Evolutionary conservation across 1,139 yeast species (phyloP), one percentile per base, ranked within the genome.

Genomic region (Diutina siamensis): DNA sequence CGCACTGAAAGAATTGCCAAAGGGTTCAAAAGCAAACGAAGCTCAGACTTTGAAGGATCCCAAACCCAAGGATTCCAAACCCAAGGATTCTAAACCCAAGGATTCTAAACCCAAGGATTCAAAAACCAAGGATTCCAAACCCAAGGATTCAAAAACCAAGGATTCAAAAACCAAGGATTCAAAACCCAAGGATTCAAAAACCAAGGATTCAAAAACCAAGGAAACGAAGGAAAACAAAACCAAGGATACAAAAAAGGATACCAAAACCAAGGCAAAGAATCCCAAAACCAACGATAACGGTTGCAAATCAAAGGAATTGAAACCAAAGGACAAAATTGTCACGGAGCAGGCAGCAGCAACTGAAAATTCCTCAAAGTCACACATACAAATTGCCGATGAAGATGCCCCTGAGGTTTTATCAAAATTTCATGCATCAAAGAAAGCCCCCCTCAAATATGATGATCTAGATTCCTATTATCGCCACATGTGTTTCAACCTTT

Each of bases 401-500:
- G 36, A 18, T 15, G 12, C 36, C 36, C 36, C 36, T 5, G 20
- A 34, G 21, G 36, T 17, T 5, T 20, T 66, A 20, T 47, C 48
- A 12, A 56, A 56, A 35, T 64, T 63, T 46, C 53, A 49, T 19
- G 67, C 71, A 5, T 55, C 71, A 0, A 44, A 56, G 3, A 55
- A 55, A 35, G 75, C 80, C 5, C 67, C 66, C 48, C 60, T 78
- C 35, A 60, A 67, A 1, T 80, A 75, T 52, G 73, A 73, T 15
- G 61, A 71, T 28, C 54, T 80, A 53, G 61, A 65, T 5, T 65
- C 70, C n/a, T 81, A 82, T 55, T 75, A 71, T 54, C 63, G 72
- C 51, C 80, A 78, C 53, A 73, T 80, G 65, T 72, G 83, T 49
- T 74, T 72, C 57, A 79, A 79, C 48, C 60, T 81, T 47, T 79